Percentiles rank a stretch among this genome's conserved stretches.
phyloP scores from a whole-genome alignment of 345 rosid genomes.

The Lagerstroemia speciosa region DNA sequence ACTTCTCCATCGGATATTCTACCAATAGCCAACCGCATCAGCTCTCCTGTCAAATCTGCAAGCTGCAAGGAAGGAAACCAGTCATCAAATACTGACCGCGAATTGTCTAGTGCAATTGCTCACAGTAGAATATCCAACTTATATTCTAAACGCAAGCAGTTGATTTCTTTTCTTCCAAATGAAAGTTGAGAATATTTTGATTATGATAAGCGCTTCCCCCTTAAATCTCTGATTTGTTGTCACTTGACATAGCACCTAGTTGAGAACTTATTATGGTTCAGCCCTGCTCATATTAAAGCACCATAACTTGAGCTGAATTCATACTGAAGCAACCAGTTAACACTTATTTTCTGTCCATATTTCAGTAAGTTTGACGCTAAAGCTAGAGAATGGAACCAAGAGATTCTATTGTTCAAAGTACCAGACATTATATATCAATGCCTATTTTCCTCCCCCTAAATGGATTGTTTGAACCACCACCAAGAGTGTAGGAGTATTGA shows the following conservation, averaged over 20 bases:
- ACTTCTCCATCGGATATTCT: constrained; percentile 84
- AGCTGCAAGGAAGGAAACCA: constrained; percentile 30
- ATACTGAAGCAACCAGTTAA: not conserved
- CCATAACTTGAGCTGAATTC: not conserved
- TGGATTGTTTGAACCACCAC: not conserved
- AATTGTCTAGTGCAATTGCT: not conserved
- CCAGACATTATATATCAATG: not conserved
- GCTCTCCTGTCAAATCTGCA: constrained; percentile 96
- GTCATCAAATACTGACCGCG: not conserved
- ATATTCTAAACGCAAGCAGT: not conserved
- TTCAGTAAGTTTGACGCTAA: too few species aligned
- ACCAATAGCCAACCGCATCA: constrained; percentile 93
- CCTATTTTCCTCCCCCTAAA: not conserved
- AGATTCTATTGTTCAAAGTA: not conserved
- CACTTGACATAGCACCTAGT: not conserved
- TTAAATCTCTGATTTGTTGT: not conserved
- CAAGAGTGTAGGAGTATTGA: not conserved
- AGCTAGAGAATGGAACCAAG: too few species aligned
- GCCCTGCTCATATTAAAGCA: not conserved
- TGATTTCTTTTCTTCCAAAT: not conserved
- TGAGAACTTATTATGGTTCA: not conserved
- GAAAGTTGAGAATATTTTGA: not conserved
- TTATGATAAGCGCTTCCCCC: not conserved
- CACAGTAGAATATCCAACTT: not conserved
- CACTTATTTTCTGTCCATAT: too few species aligned